These are phyloP conservation scores for Xylariaceae sp. DNA, from an alignment of 2,329 filamentous ascomycete genomes.

Conservation along the genomic window DNA sequence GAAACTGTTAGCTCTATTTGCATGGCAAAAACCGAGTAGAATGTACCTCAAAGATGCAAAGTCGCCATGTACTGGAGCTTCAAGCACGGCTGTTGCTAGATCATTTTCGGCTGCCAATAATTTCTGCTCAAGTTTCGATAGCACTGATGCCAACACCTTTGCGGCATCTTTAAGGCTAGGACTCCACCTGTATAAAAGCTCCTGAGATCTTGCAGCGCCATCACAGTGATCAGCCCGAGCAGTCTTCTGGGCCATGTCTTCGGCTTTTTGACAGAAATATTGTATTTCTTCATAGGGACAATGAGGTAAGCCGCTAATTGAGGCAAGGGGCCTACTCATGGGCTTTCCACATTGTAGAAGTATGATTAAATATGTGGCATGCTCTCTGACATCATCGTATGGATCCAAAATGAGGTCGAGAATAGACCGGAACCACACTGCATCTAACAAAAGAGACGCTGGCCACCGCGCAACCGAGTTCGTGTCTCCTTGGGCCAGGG, in stretches of 20 bases:
- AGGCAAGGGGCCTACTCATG: constrained; percentile 12
- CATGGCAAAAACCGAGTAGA: too few species aligned
- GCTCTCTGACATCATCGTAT: constrained; percentile 82
- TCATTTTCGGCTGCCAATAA: constrained; percentile 60
- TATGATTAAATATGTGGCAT: constrained; percentile 48
- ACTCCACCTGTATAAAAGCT: constrained; percentile 62
- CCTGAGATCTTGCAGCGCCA: constrained; percentile 74
- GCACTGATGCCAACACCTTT: constrained; percentile 52
- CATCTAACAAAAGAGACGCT: constrained; percentile 39
- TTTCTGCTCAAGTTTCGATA: constrained; percentile 61
- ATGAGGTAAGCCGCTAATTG: constrained; percentile 7
- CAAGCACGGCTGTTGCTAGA: constrained; percentile 62
- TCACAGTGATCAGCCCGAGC: constrained; percentile 90
- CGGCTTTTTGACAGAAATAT: constrained; percentile 49
- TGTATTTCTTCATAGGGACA: constrained; percentile 35
- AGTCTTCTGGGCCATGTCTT: constrained; percentile 60
- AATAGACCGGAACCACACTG: constrained; percentile 58
- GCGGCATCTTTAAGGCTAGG: constrained; percentile 39
- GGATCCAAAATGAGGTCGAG: constrained; percentile 81
- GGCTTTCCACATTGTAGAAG: constrained; percentile 42
- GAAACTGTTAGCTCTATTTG: constrained; percentile 11
- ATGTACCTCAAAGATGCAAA: constrained; percentile 62
- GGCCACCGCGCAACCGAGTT: constrained; percentile 39
- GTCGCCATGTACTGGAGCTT: constrained; percentile 65
- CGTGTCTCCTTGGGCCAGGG: constrained; percentile 38